Evolutionary conservation across 331 rosid species (phyloP).

Genomic region (Phaseolus coccineus): DNA sequence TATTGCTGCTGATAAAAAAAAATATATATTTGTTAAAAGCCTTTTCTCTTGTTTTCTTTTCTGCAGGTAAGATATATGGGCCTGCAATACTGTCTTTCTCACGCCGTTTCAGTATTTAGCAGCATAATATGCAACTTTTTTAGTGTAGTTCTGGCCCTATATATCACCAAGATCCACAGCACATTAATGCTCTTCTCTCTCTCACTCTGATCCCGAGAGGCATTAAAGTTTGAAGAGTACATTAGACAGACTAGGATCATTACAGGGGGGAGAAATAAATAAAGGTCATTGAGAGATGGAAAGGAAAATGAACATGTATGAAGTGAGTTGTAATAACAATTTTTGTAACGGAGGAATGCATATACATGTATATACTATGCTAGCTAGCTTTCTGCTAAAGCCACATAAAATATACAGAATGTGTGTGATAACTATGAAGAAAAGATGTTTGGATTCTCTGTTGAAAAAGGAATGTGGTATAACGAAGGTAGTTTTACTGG

Average conservation of each 20-base stretch:
- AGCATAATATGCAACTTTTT: conserved; percentile 53
- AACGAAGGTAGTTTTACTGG: conserved; percentile 49
- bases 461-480: conserved; percentile 42
- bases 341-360: neutral
- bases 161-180: conserved; percentile 44
- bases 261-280: conserved; percentile 30
- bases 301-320: neutral
- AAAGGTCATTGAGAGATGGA: conserved; percentile 9
- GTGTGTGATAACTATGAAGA: conserved; percentile 40
- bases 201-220: conserved; percentile 54
- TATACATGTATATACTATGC: neutral
- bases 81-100: conserved; percentile 47
- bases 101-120: conserved; percentile 44
- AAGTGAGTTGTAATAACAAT: neutral
- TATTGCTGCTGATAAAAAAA: too few relatives aligned
- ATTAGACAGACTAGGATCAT: conserved; percentile 48
- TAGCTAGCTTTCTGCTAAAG: conserved; percentile 26
- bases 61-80: conserved; percentile 39
- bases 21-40: neutral
- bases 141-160: conserved; percentile 60
- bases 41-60: neutral
- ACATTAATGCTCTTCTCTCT: conserved; percentile 40
- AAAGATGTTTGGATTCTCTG: conserved; percentile 47
- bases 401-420: conserved; percentile 19
- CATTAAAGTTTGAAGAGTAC: conserved; percentile 50